A percentile compares a stretch with the other conserved stretches of the same genome.
Conservation (phyloP, 148 eudicot species). For the Vaccinium macrocarpon region DNA sequence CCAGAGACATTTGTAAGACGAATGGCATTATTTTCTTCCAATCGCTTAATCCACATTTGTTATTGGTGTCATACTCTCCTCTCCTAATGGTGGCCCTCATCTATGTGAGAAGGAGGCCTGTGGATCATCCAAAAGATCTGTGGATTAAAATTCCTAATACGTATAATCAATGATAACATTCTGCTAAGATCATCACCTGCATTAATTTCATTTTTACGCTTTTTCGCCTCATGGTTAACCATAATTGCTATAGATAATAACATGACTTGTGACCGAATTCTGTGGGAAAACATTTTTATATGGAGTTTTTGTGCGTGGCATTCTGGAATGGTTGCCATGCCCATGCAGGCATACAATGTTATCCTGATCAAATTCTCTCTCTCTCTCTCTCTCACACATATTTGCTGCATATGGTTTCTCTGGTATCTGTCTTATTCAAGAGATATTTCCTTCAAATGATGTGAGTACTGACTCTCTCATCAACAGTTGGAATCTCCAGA, state of each 20-base stretch:
- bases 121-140: not conserved
- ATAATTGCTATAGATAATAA: not conserved
- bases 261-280: not conserved
- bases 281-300: not conserved
- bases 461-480: constrained; percentile 41
- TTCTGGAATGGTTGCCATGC: not conserved
- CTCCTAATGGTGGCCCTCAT: not conserved
- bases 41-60: not conserved
- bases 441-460: constrained; percentile 20
- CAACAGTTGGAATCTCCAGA: constrained; percentile 98
- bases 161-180: not conserved
- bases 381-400: not conserved
- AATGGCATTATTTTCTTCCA: not conserved
- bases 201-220: constrained; percentile 4
- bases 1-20: not conserved
- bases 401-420: not conserved
- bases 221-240: not conserved
- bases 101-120: not conserved
- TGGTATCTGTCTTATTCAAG: not conserved
- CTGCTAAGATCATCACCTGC: not conserved
- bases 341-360: not conserved
- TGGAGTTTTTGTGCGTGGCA: not conserved
- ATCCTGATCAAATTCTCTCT: not conserved
- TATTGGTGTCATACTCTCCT: not conserved
- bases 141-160: too few relatives aligned